These are phyloP conservation scores for Mortierella sp. DNA, from an alignment of 371 early-diverging fungal species.

Conservation along the genomic window DNA sequence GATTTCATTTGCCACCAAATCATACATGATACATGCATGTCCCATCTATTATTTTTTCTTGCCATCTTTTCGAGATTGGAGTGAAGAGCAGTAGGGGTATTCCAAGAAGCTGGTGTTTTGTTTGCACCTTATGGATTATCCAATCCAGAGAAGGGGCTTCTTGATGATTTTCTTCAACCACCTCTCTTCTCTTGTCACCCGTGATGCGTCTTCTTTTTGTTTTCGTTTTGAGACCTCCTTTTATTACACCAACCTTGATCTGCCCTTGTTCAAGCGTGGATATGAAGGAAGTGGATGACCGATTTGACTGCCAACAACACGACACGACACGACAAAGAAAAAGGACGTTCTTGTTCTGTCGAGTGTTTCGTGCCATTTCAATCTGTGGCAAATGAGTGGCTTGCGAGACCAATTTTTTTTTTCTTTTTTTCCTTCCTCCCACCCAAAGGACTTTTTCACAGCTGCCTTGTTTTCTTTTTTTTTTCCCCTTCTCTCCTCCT, in stretches of 20 bases:
- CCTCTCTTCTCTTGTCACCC: too few species aligned
- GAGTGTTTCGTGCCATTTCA: too few species aligned
- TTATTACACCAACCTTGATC: too few species aligned
- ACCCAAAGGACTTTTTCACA: neutral
- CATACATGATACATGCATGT: neutral
- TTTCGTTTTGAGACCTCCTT: too few species aligned
- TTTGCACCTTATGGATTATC: neutral
- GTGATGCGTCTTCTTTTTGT: too few species aligned
- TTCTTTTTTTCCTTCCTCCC: neutral
- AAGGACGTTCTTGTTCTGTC: too few species aligned
- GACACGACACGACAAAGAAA: too few species aligned
- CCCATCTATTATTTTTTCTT: neutral
- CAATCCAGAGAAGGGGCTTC: too few species aligned
- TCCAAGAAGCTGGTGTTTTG: neutral
- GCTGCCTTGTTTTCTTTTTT: neutral
- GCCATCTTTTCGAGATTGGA: neutral
- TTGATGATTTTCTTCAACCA: too few species aligned
- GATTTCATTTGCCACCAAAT: neutral
- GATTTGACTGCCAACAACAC: too few species aligned
- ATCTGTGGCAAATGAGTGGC: neutral
- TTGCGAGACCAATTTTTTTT: conserved; percentile 4
- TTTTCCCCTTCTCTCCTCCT: neutral
- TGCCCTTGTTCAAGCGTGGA: too few species aligned
- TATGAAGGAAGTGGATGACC: too few species aligned
- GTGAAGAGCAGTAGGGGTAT: neutral